Evolutionary conservation across 345 rosid species (phyloP).

Genomic region (Firmiana major): DNA sequence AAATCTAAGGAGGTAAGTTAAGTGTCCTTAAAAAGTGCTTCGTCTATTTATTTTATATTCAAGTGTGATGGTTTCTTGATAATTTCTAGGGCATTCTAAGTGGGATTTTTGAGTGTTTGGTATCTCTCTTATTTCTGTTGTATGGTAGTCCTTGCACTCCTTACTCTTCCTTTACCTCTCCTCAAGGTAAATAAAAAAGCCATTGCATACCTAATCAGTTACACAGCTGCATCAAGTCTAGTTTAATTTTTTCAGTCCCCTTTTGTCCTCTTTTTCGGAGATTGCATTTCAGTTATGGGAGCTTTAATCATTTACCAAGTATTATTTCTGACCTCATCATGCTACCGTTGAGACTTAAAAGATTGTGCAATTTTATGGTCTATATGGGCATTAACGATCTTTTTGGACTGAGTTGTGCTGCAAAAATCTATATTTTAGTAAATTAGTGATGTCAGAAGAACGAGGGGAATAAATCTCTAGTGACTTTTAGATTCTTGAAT

Average conservation of each 20-base stretch:
- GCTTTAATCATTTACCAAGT: background rate
- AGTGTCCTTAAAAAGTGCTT: background rate
- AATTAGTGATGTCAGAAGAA: background rate
- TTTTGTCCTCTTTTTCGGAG: background rate
- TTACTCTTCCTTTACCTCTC: background rate
- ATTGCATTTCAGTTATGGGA: background rate
- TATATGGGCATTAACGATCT: background rate
- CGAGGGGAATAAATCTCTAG: background rate
- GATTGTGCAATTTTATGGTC: background rate
- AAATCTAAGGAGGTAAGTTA: constrained; percentile 67
- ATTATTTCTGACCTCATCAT: background rate
- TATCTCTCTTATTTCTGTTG: background rate
- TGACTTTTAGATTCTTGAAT: background rate
- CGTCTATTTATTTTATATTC: background rate
- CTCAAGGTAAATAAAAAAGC: background rate
- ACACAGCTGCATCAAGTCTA: background rate
- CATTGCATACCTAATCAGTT: background rate
- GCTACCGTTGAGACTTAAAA: background rate
- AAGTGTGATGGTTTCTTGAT: background rate
- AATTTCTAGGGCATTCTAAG: background rate
- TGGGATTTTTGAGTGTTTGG: background rate
- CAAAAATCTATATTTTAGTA: background rate
- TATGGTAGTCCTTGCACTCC: background rate
- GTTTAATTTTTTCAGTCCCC: background rate
- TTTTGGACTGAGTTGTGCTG: background rate